Evolutionary conservation across 805 yeast genomes (phyloP).

Genomic region (Metschnikowia noctiluminum): DNA sequence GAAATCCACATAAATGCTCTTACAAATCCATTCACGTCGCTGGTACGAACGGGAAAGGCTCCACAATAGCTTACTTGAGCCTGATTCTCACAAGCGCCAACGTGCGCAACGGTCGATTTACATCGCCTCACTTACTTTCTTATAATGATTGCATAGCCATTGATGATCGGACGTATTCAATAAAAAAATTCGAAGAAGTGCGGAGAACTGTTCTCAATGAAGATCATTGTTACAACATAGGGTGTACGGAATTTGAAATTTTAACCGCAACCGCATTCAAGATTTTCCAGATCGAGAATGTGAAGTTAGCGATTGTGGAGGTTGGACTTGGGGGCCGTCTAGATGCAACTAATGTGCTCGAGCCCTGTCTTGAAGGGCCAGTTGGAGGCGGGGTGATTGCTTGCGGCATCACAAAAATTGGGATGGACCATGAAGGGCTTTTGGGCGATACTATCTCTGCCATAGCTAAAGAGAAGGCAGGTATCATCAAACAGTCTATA

Average conservation of each 20-base stretch:
- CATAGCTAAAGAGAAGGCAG: constrained; percentile 82
- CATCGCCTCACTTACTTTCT: constrained; percentile 79
- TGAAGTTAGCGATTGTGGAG: constrained; percentile 81
- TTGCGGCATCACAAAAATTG: constrained; percentile 80
- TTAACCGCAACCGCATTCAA: constrained; percentile 83
- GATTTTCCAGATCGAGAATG: constrained; percentile 56
- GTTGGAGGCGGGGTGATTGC: constrained; percentile 44
- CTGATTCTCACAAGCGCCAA: constrained; percentile 53
- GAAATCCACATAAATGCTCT: constrained; percentile 59
- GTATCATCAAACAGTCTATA: constrained; percentile 63
- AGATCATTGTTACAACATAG: constrained; percentile 42
- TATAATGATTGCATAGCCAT: constrained; percentile 75
- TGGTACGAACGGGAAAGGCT: constrained; percentile 97
- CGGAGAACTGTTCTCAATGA: constrained; percentile 39
- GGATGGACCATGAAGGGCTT: constrained; percentile 77
- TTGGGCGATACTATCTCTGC: constrained; percentile 62
- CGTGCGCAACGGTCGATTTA: constrained; percentile 69
- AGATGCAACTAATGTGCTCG: constrained; percentile 83
- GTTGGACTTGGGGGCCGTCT: constrained; percentile 90
- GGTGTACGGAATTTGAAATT: constrained; percentile 86
- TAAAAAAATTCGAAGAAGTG: constrained; percentile 42
- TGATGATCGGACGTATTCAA: constrained; percentile 53
- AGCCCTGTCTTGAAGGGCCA: constrained; percentile 1
- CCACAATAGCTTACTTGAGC: constrained; percentile 78
- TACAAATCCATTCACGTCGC: constrained; percentile 83